Evolutionary conservation across 495 filamentous ascomycete species (phyloP), one percentile per base, ranked within the genome.

Genomic region (Aspergillus cristatus): DNA sequence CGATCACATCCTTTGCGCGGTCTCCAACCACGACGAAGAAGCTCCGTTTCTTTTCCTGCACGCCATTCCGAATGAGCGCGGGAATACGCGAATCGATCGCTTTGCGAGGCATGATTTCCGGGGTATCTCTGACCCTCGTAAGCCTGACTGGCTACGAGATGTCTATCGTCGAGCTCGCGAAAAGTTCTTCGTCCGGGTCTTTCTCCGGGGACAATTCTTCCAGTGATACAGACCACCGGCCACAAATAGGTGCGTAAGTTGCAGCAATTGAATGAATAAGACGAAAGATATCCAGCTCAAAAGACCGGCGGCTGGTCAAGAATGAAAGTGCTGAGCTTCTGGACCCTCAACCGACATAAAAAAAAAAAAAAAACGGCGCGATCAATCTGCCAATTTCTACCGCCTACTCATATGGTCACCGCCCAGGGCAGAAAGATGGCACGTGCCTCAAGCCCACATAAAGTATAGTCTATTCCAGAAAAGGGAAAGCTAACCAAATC

Each of bases 11-110:
- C 62, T 99, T 99, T 41, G 89, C 82, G 40, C 79, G 78, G 57
- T 99, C 93, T 38, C 93, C 93, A 16, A 99, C 93, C 3, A 99
- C 76, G 37, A 97, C 83, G 61, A 99, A 89, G 68, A 99, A 95
- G 63, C 84, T 91, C 50, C 93, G 78, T 67, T 97, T 96, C 72
- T 95, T 95, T 57, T 94, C 86, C 63, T 94, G 86, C 35, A 91
- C 74, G 38, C 86, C 82, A 83, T 99, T 99, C 54, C 84, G 83
- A 47, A 99, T 90, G 37, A 99, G 78, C 51, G 94, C 82, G 18
- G 86, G 89, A 49, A 99, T 99, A 45, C 93, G 86, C 62, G 88
- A 85, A 55, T 98, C 93, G 56, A 76, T 67, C 30, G 71, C 72
- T 52, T 76, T 76, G 45, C 71, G 66, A 50, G 71, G 69, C 71